A percentile compares a stretch with the other conserved stretches of the same genome.
Evolutionary conservation across 495 filamentous ascomycete species (phyloP).

Genomic region (Zalerion maritima): DNA sequence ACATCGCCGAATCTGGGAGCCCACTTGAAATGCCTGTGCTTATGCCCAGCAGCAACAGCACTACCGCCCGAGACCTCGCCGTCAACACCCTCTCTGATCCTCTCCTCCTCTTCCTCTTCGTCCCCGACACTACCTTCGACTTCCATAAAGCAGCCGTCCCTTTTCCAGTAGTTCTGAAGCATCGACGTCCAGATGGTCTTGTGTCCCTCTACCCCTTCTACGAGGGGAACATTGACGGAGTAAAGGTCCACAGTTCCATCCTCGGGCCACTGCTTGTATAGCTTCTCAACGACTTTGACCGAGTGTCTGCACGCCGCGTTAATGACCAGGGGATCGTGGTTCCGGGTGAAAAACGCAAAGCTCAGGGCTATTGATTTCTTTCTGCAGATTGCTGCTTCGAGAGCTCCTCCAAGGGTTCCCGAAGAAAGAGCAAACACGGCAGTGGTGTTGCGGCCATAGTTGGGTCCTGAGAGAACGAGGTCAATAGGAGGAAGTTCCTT

Average conservation of each 20-base stretch:
- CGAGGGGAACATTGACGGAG: conserved; percentile 71
- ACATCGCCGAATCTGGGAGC: conserved; percentile 77
- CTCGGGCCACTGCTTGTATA: conserved; percentile 57
- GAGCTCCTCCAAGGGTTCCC: conserved; percentile 79
- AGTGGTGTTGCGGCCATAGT: conserved; percentile 90
- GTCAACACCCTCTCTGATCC: conserved; percentile 46
- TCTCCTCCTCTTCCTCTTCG: conserved; percentile 48
- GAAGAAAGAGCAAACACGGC: conserved; percentile 80
- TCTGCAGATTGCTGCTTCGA: conserved; percentile 81
- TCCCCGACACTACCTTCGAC: conserved; percentile 45
- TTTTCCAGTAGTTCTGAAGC: conserved; percentile 75
- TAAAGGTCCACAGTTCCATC: conserved; percentile 60
- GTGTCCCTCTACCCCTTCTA: conserved; percentile 46
- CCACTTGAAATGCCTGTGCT: conserved; percentile 89
- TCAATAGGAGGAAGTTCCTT: conserved; percentile 63
- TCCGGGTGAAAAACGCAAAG: conserved; percentile 72
- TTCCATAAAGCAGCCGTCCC: conserved; percentile 66
- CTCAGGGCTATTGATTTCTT: conserved; percentile 65
- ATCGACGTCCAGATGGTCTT: conserved; percentile 69
- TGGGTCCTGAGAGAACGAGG: conserved; percentile 79
- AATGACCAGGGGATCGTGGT: conserved; percentile 69
- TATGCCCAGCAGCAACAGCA: conserved; percentile 26
- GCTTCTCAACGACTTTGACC: conserved; percentile 61
- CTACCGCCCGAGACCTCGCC: conserved; percentile 16
- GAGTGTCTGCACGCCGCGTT: conserved; percentile 52